Percentiles rank a stretch among this genome's conserved stretches.
Conservation (phyloP, 148 eudicot species). For the Selenicereus undatus region DNA sequence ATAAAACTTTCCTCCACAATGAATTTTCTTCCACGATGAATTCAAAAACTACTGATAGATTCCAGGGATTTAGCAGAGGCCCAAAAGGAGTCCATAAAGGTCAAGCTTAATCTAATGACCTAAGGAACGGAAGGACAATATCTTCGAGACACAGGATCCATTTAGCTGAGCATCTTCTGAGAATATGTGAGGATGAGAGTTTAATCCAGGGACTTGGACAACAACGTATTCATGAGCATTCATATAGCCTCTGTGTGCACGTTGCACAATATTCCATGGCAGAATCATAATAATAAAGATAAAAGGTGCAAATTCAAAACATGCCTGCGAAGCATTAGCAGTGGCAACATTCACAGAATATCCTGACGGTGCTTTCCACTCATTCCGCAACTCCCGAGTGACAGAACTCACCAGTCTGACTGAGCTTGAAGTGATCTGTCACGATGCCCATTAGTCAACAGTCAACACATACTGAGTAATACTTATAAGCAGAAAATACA, state of each 20-base stretch:
- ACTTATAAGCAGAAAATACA: not conserved
- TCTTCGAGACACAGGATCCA: not conserved
- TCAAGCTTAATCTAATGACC: not conserved
- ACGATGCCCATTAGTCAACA: slow-evolving; percentile 16
- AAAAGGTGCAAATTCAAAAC: not conserved
- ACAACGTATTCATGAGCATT: not conserved
- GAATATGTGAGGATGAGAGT: not conserved
- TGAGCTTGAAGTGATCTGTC: slow-evolving; percentile 85
- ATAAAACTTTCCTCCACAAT: too few relatives aligned
- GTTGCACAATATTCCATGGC: not conserved
- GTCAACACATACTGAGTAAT: slow-evolving; percentile 2
- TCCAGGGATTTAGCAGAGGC: not conserved
- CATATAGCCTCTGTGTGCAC: not conserved
- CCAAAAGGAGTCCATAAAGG: too few relatives aligned
- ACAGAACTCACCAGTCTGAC: slow-evolving; percentile 83
- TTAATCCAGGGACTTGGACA: not conserved
- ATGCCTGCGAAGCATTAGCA: slow-evolving; percentile 90
- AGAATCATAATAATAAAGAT: not conserved
- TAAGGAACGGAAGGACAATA: not conserved
- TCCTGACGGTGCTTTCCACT: slow-evolving; percentile 87
- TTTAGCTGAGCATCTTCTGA: not conserved
- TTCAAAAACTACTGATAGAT: too few relatives aligned
- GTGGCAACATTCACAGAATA: slow-evolving; percentile 92
- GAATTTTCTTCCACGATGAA: not conserved
- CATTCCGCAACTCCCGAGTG: slow-evolving; percentile 67